phyloP scores from a whole-genome alignment of 441 rosid species.

The Flueggea neowawraea region DNA sequence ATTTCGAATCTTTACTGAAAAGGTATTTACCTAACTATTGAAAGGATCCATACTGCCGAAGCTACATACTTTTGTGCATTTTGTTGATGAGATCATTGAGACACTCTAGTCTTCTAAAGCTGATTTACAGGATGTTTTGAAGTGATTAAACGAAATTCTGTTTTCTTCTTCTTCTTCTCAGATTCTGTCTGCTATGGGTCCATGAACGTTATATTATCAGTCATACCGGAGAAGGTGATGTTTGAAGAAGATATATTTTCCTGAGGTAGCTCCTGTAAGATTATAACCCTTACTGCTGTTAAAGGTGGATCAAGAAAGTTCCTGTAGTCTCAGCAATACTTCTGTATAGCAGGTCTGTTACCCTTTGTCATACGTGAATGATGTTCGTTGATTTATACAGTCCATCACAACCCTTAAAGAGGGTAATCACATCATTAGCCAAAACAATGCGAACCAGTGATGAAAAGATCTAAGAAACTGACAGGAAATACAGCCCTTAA shows the following conservation, averaged over 20 bases:
- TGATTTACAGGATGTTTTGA: background rate
- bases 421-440: too few relatives aligned
- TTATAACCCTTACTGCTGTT: background rate
- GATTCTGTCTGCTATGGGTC: constrained; percentile 37
- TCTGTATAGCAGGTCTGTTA: too few relatives aligned
- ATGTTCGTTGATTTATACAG: too few relatives aligned
- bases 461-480: too few relatives aligned
- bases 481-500: too few relatives aligned
- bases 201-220: constrained; percentile 9
- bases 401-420: too few relatives aligned
- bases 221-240: background rate
- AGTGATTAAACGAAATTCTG: background rate
- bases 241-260: background rate
- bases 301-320: background rate
- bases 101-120: too few relatives aligned
- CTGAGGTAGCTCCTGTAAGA: background rate
- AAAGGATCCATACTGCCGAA: background rate
- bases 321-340: too few relatives aligned
- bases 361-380: too few relatives aligned
- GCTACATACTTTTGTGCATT: background rate
- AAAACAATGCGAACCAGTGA: too few relatives aligned
- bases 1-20: constrained; percentile 57
- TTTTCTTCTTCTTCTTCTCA: constrained; percentile 13
- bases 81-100: background rate
- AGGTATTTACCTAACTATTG: constrained; percentile 34